Conservation (phyloP, 2,329 filamentous ascomycete species). For the Aspergillus ochraceoroseus region DNA sequence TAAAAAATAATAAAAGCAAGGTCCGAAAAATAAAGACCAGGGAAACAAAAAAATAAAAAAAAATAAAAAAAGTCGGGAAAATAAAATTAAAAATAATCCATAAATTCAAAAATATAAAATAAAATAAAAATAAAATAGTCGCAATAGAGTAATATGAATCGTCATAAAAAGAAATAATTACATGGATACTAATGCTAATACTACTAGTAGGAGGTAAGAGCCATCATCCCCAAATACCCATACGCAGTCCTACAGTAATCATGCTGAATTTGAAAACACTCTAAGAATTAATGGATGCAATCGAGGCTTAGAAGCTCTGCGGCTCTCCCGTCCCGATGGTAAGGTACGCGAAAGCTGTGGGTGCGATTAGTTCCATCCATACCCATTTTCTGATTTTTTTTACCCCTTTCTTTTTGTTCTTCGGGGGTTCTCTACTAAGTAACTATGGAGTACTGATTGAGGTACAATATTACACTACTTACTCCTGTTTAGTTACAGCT, state of each 20-base stretch:
- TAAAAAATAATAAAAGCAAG: slow-evolving; percentile 13
- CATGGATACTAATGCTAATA: background rate
- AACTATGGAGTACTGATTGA: too few species aligned
- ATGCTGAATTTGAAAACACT: too few species aligned
- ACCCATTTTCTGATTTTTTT: too few species aligned
- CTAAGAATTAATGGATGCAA: too few species aligned
- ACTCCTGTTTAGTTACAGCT: too few species aligned
- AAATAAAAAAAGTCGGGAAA: slow-evolving; percentile 11
- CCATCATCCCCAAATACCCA: too few species aligned
- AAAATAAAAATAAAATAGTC: slow-evolving; percentile 7
- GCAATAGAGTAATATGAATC: slow-evolving; percentile 8
- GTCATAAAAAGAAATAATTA: slow-evolving; percentile 5
- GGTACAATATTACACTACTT: too few species aligned
- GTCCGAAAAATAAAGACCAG: slow-evolving; percentile 6
- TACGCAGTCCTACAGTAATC: too few species aligned
- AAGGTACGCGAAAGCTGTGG: slow-evolving; percentile 29
- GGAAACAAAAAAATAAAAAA: slow-evolving; percentile 11
- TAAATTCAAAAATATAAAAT: slow-evolving; percentile 12
- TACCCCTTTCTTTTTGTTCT: slow-evolving; percentile 27
- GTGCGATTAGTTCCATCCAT: slow-evolving; percentile 18
- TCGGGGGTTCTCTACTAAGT: slow-evolving; percentile 13
- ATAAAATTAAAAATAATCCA: slow-evolving; percentile 13
- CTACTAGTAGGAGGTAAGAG: too few species aligned
- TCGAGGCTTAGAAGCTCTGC: slow-evolving; percentile 15
- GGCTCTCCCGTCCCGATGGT: slow-evolving; percentile 36